Conservation (phyloP, 495 filamentous ascomycete genomes). For the Chlorociboria aeruginascens region DNA sequence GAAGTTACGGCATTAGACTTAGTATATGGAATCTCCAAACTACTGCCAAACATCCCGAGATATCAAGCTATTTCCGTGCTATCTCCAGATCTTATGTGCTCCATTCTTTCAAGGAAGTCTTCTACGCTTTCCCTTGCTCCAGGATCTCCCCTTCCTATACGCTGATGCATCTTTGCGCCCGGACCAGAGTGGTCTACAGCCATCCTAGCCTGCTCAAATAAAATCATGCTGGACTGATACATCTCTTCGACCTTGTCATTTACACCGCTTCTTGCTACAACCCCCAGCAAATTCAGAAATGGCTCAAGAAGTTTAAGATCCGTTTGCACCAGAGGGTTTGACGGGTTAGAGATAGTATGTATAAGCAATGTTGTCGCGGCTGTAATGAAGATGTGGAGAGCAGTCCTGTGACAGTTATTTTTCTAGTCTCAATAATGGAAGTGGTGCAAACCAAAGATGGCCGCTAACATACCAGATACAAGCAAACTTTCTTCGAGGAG, state of each 20-base stretch:
- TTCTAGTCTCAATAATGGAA: slow-evolving; percentile 15
- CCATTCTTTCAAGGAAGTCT: slow-evolving; percentile 12
- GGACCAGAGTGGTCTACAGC: neutral
- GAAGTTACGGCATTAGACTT: neutral
- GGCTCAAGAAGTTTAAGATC: slow-evolving; percentile 33
- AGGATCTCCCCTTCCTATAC: neutral
- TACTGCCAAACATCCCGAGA: too few relatives aligned
- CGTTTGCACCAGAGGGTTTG: slow-evolving; percentile 68
- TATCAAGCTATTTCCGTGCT: too few relatives aligned
- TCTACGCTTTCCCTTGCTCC: slow-evolving; percentile 6
- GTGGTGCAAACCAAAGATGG: neutral
- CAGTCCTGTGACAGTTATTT: slow-evolving; percentile 47
- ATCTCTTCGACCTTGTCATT: slow-evolving; percentile 7
- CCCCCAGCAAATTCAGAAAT: slow-evolving; percentile 1
- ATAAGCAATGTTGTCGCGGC: slow-evolving; percentile 88
- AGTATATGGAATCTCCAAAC: slow-evolving; percentile 1
- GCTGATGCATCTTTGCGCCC: neutral
- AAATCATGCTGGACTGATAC: slow-evolving; percentile 1
- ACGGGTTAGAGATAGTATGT: slow-evolving; percentile 87
- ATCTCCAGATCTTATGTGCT: slow-evolving; percentile 7
- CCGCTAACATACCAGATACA: slow-evolving; percentile 81
- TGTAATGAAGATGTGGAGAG: slow-evolving; percentile 93
- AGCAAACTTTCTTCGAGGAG: slow-evolving; percentile 82
- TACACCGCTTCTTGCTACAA: neutral
- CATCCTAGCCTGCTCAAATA: slow-evolving; percentile 1